Evolutionary conservation across 768 basidiomycete genomes (phyloP), one percentile per base, ranked within the genome.

Genomic region (Lentinus tigrinus): DNA sequence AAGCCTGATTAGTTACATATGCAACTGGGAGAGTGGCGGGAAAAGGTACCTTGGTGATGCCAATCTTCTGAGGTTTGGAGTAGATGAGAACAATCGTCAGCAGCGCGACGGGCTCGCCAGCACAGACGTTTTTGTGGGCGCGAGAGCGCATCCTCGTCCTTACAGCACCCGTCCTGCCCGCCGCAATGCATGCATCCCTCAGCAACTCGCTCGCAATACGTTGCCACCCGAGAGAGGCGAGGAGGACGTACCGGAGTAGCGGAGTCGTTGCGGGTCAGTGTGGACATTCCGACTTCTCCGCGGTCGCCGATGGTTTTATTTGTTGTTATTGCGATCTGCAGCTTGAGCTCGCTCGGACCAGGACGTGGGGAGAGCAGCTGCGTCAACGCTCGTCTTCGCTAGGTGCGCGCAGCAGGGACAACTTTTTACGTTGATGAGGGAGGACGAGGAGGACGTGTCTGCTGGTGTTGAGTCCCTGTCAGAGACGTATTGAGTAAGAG

Each of bases 121-220:
- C 97, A 66, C 94, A 97, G 62, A 99, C 97, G 72, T 98, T 98
- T 92, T 99, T 96, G 83, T 97, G 95, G 61, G n/a, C n/a, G n/a
- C 1, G 89, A 85, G 10, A 97, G 77, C 13, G 71, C 67, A 66
- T 98, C 94, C 49, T 96, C 93, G 64, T 93, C 92, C 87, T 93
- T 66, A n/a, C 52, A 51, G 39, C 14, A 61, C 56, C 6, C 52
- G 24, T 63, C 70, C 47, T 65, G 85, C 88, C 78, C 91, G 92
- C 64, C 91, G 71, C 16, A 92, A 89, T 62, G 13, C 89, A 88
- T 89, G 64, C 39, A 11, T 31, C 31, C 31, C 31, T 31, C 31
- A 31, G 31, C 31, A 6, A 31, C 31, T 31, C 31, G 31, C 31
- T 11, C 31, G 1, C 31, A 31, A 11, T 7, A 11, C 31, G 11